Base-by-base conservation (phyloP, 306 rosid genomes). In the Carpinus viminea region DNA sequence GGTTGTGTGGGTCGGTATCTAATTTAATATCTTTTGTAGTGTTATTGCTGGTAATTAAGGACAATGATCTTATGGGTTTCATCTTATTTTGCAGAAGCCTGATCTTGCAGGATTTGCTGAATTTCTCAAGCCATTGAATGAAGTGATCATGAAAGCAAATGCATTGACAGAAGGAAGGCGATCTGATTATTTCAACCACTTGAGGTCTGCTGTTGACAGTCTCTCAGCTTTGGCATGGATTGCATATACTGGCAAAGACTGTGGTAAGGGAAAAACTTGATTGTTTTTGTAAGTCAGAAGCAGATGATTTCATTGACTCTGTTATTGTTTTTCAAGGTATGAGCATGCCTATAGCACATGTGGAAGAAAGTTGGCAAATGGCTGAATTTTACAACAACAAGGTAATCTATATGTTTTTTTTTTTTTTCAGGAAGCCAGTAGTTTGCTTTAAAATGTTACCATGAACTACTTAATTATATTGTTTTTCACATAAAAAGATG, bases 291-390 rank as follows among this genome's bases (percentile, higher is more conserved):
- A 2, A 20, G 75, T 74, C 84, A 51, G 59, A 68, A 74, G 20
- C n/a, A 57, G 56, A 65, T 69, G 28, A 24, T 20, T 45, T 68
- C 65, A 59, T 24, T 21, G 56, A 2, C 76, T 76, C 72, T 38
- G 46, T 18, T 79, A 48, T 57, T n/a, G 72, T 64, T 38, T 84
- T 83, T 84, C 61, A 83, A 96, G 99, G 99, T 83, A 90, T 96
- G 98, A 91, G 98, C 84, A 88, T 96, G 99, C 99, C 99, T 72
- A 91, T 86, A 60, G 93, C 99, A 79, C 97, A 96, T 38, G 98
- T 96, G 72, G 99, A 96, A 91, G 99, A 93, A 83, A 96, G 92
- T 87, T 96, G 99, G 99, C 98, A 96, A 86, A 93, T 93, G 98
- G 96, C 99, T 70, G 99, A 96, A 88, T 96, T 96, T 86, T 96